Evolutionary conservation across 345 rosid genomes (phyloP).

Genomic region (Triadica sebifera): DNA sequence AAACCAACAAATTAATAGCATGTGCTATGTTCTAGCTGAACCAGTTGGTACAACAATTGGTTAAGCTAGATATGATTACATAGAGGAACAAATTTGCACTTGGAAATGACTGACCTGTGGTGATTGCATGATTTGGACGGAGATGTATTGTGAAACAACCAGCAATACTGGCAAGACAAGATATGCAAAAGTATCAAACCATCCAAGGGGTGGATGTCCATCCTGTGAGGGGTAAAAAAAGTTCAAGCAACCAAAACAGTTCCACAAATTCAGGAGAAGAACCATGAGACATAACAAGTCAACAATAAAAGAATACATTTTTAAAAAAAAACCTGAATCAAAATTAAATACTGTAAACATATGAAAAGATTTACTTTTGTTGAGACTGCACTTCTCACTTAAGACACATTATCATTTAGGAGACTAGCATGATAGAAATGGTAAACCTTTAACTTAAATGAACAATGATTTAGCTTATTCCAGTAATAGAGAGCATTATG

Average conservation of each 20-base stretch:
- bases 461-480: neutral
- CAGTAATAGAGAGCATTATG: neutral
- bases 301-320: neutral
- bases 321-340: neutral
- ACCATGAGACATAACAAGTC: neutral
- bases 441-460: neutral
- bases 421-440: neutral
- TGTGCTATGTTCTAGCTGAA: neutral
- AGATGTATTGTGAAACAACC: conserved; percentile 70
- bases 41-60: neutral
- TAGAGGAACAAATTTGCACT: neutral
- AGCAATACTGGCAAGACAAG: conserved; percentile 80
- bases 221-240: conserved; percentile 43
- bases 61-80: neutral
- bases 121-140: conserved; percentile 87
- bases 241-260: conserved; percentile 6
- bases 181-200: conserved; percentile 88
- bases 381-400: neutral
- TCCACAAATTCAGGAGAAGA: neutral
- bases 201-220: conserved; percentile 97
- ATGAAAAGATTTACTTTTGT: neutral
- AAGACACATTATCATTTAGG: neutral
- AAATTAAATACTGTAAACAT: neutral
- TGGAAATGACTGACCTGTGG: conserved; percentile 56
- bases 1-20: neutral